Evolutionary conservation across 768 basidiomycete genomes (phyloP).

Genomic region (Boletus rufocinnamomeus): DNA sequence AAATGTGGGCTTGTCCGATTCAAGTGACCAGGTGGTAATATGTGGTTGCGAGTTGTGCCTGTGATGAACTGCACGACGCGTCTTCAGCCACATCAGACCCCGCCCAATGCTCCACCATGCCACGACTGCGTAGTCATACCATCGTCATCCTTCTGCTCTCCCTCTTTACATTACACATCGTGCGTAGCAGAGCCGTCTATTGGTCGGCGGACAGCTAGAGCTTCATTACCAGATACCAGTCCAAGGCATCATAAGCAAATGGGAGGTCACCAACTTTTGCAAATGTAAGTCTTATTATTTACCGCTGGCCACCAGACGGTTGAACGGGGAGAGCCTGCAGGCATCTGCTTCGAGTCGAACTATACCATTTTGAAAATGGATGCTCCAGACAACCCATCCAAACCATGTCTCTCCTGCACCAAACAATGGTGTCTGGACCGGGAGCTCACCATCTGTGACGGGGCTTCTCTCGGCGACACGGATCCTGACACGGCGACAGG

Average conservation of each 20-base stretch:
- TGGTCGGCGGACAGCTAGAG: slow-evolving; percentile 10
- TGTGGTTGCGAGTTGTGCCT: slow-evolving; percentile 6
- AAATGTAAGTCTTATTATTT: slow-evolving; percentile 59
- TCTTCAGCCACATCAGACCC: slow-evolving; percentile 20
- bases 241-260: slow-evolving; percentile 58
- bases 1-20: slow-evolving; percentile 13
- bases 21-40: slow-evolving; percentile 2
- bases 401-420: slow-evolving; percentile 92
- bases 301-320: neutral
- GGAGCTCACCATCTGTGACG: slow-evolving; percentile 80
- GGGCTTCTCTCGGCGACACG: slow-evolving; percentile 80
- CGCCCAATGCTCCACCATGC: slow-evolving; percentile 18
- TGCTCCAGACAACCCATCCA: slow-evolving; percentile 78
- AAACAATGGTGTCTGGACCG: slow-evolving; percentile 96
- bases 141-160: slow-evolving; percentile 17
- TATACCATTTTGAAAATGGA: slow-evolving; percentile 83
- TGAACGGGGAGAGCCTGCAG: slow-evolving; percentile 41
- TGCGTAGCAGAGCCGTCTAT: slow-evolving; percentile 25
- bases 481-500: slow-evolving; percentile 93
- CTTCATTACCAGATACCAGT: slow-evolving; percentile 39
- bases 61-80: slow-evolving; percentile 2
- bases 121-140: slow-evolving; percentile 15
- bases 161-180: slow-evolving; percentile 24
- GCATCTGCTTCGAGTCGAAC: slow-evolving; percentile 88
- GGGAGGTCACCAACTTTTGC: slow-evolving; percentile 91